Evolutionary conservation across 192 early-diverging fungal genomes (phyloP).

Genomic region (Coemansia sp.): DNA sequence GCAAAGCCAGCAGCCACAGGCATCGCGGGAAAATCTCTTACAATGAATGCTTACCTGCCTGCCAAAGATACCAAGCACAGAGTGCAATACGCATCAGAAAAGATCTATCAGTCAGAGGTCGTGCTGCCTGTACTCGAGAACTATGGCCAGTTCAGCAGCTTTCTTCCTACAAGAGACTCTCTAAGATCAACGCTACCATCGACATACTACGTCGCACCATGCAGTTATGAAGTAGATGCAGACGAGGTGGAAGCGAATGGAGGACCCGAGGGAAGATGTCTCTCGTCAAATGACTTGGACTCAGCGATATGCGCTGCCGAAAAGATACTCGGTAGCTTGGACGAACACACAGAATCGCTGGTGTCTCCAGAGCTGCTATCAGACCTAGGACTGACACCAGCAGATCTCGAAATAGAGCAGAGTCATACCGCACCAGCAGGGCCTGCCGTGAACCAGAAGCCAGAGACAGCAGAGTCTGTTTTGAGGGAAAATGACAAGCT

Average conservation of each 20-base stretch:
- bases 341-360: not conserved
- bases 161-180: conserved; percentile 40
- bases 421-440: not conserved
- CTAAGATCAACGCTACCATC: conserved; percentile 16
- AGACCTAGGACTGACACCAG: conserved; percentile 17
- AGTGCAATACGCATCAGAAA: not conserved
- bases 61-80: not conserved
- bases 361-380: conserved; percentile 15
- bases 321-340: conserved; percentile 5
- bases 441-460: not conserved
- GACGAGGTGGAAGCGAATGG: not conserved
- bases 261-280: not conserved
- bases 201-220: conserved; percentile 10
- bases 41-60: conserved; percentile 25
- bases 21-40: conserved; percentile 6
- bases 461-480: conserved; percentile 34
- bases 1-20: not conserved
- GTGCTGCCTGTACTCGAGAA: conserved; percentile 21
- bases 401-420: conserved; percentile 18
- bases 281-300: conserved; percentile 15
- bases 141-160: conserved; percentile 40
- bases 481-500: conserved; percentile 26
- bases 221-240: not conserved
- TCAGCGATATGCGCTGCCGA: conserved; percentile 21
- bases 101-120: not conserved